Evolutionary conservation across 129 eudicot species (phyloP), one percentile per base, ranked within the genome.

Genomic region (Silybum marianum): DNA sequence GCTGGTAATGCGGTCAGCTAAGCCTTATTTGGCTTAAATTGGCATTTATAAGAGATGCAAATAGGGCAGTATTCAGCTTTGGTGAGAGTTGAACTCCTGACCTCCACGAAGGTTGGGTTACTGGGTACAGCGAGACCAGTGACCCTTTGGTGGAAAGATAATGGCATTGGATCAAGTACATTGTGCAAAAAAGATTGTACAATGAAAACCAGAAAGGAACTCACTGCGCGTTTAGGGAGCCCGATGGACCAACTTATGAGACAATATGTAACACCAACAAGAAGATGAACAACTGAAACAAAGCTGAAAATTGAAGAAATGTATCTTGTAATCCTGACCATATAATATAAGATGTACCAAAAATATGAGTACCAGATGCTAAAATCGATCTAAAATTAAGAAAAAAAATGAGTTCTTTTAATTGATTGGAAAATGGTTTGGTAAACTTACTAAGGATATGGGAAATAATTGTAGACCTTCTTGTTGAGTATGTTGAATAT

Each of bases 401-500:
- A 19, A 21, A 21, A n/a, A 8, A 1, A 21, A 18, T 44, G 18
- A 44, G 13, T 0, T 51, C 14, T 54, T 54, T 54, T 16, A 4
- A 54, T 54, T 54, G 22, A 18, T 54, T 54, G 22, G 63, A 40
- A 51, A 18, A 44, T 46, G 7, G 48, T 18, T 14, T 18, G 30
- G 46, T 58, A 23, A 60, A 87, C 91, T 87, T 87, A 89, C 93
- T 89, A 89, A n/a, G 93, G 93, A 75, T 85, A 89, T 23, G 93
- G 93, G 77, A 89, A 89, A 80, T 89, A 89, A 74, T 87, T 89
- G 83, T 89, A 89, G 71, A 87, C 89, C 73, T 89, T 86, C 85
- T 89, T 89, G 90, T 89, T 89, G 18, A 89, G 90, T 82, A 89
- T 89, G 80, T 89, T 89, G 87, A 89, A 89, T 71, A 89, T 89